Base-by-base conservation (phyloP, 352 stramenopile species). In the Pythium brachiatum region DNA sequence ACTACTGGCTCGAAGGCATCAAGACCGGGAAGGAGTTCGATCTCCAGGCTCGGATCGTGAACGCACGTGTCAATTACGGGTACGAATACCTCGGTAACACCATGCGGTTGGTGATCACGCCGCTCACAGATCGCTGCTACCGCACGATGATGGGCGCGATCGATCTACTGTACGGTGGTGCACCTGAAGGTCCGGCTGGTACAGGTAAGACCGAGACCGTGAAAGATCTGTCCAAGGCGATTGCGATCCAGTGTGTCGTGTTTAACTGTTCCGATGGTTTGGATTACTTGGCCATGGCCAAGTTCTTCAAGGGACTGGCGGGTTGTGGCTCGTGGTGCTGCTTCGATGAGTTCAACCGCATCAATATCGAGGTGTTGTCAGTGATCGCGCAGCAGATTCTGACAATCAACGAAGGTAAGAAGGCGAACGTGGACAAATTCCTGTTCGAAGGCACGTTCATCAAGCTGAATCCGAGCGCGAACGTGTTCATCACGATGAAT, bases 11-110 rank as follows among this genome's bases (percentile, higher is more conserved):
- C 12, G 80, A 92, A 60, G 76, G 78, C 3, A 78, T 78, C 9
- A 89, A 89, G 54, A 72, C 69, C 0, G 44, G 60, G 0, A 73
- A 77, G 13, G 63, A 72, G 15, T 78, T 84, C 29, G 88, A 96
- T 46, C 72, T 97, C 13, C 82, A 95, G 66, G 88, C 89, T 9
- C 84, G 88, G 1, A 96, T 97, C 60, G 86, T 97, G 23, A 96
- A 96, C 47, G 86, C 88, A 3, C 81, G 81, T 7, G 86, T 96
- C 21, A 89, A 88, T 59, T 96, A 96, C 61, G 87, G 85, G 20
- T 95, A 95, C 66, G 86, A 94, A 70, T 98, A 96, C 72, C 70
- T 96, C 0, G 88, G 88, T 3, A 96, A 96, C 64, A 89, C 87
- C 16, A 87, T 84, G 65, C 72, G 89, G 15, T 70, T 97, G 0